Conservation (phyloP, 2,329 filamentous ascomycete species). For the Falciphora oryzae region DNA sequence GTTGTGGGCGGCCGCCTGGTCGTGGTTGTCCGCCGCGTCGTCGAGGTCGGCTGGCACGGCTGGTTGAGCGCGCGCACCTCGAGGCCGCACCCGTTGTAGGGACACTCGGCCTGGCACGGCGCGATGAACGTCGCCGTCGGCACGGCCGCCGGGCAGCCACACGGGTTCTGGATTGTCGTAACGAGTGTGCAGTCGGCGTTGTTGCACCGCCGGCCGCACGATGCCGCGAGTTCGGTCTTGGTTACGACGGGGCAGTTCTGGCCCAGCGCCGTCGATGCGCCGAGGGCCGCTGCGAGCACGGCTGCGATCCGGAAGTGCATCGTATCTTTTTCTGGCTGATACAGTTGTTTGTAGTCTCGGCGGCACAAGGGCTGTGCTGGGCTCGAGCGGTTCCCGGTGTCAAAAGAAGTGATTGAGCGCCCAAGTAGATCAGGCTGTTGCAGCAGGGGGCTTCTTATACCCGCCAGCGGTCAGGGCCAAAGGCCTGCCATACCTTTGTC, state of each 20-base stretch:
- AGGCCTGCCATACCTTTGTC: not conserved
- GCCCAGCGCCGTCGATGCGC: slow-evolving; percentile 13
- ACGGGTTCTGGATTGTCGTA: slow-evolving; percentile 23
- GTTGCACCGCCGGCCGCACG: slow-evolving; percentile 20
- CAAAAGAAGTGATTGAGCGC: not conserved
- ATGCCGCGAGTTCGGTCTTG: slow-evolving; percentile 19
- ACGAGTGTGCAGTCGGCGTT: slow-evolving; percentile 21
- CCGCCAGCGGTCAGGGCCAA: too few species aligned
- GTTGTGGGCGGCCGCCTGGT: slow-evolving; percentile 10
- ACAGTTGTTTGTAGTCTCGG: too few species aligned
- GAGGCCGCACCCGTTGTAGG: slow-evolving; percentile 23
- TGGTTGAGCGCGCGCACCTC: slow-evolving; percentile 19
- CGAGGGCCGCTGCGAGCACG: slow-evolving; percentile 5
- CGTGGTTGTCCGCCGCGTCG: slow-evolving; percentile 11
- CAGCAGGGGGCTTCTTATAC: not conserved
- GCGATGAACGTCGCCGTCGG: slow-evolving; percentile 24
- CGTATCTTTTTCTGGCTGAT: not conserved
- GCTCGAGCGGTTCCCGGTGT: too few species aligned
- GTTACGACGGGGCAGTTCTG: slow-evolving; percentile 24
- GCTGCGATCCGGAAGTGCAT: not conserved
- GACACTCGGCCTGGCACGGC: slow-evolving; percentile 23
- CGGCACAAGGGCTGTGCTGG: not conserved
- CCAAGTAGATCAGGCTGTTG: not conserved
- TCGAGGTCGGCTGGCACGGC: slow-evolving; percentile 15
- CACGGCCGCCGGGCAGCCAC: slow-evolving; percentile 21